Conservation (phyloP, 805 yeast species). For the Candida maris region DNA sequence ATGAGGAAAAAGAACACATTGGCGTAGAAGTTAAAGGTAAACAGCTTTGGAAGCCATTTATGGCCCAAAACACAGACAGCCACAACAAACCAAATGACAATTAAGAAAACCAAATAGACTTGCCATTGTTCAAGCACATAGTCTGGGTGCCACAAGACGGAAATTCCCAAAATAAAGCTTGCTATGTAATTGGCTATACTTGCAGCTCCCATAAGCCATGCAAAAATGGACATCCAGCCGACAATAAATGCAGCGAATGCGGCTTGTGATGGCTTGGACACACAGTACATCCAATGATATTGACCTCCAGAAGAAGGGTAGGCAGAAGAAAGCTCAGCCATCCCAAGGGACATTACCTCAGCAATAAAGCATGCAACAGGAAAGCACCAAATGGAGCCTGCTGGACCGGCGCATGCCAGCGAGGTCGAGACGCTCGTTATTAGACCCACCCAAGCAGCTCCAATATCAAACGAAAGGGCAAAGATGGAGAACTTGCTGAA, state of each 20-base stretch:
- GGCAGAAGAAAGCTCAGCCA: slow-evolving; percentile 41
- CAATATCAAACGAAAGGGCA: slow-evolving; percentile 11
- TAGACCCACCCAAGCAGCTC: slow-evolving; percentile 15
- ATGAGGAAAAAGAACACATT: slow-evolving; percentile 24
- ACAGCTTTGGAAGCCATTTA: slow-evolving; percentile 10
- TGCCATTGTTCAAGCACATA: slow-evolving; percentile 15
- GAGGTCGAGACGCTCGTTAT: slow-evolving; percentile 12
- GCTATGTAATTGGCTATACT: slow-evolving; percentile 14
- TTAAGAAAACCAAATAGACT: slow-evolving; percentile 11
- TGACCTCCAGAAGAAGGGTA: slow-evolving; percentile 34
- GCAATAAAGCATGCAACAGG: slow-evolving; percentile 46
- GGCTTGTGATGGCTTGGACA: slow-evolving; percentile 23
- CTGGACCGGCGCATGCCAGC: slow-evolving; percentile 11
- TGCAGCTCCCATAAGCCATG: slow-evolving; percentile 23
- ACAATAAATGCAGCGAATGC: slow-evolving; percentile 22
- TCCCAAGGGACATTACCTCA: slow-evolving; percentile 49
- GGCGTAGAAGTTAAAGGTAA: slow-evolving; percentile 20
- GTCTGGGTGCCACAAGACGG: slow-evolving; percentile 9
- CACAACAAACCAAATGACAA: slow-evolving; percentile 16
- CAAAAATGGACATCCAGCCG: slow-evolving; percentile 21
- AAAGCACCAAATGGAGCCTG: slow-evolving; percentile 22
- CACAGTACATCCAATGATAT: slow-evolving; percentile 30
- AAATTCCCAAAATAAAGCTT: slow-evolving; percentile 10
- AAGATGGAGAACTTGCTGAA: slow-evolving; percentile 12
- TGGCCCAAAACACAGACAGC: slow-evolving; percentile 15